Base-by-base conservation (phyloP, 108 stramenopile genomes). In the Stephanodiscus triporus region DNA sequence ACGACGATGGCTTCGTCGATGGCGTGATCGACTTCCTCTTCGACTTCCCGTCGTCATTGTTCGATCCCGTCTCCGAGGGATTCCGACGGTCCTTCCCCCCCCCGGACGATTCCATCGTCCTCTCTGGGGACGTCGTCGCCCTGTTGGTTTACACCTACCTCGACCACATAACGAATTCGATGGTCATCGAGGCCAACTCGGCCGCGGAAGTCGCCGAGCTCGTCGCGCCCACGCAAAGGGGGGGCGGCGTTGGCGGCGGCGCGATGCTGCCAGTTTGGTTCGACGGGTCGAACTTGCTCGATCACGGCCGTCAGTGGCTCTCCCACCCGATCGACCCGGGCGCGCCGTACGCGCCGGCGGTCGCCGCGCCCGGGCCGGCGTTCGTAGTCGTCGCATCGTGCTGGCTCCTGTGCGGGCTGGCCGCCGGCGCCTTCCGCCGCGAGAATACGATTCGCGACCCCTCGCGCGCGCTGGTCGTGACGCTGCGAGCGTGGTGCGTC, bases 101-200 rank as follows among this genome's bases (percentile, higher is more conserved):
- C 32, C 32, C 93, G 7, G 93, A 91, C 71, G 90, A 94, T 82
- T 80, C 78, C 54, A 80, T 91, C 38, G 84, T 77, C 57, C 72
- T 94, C 67, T 85, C 86, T 9, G 93, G 93, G 30, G 93, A 94
- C 60, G 54, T 94, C 23, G 8, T 73, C n/a, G 80, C 86, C 10
- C 79, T 94, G 6, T 94, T 89, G 66, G 62, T 91, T 24, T 94
- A 94, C 70, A 73, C 87, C 66, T 89, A 91, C 74, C 59, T 88
- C 17, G 85, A 87, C 59, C 91, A 94, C 65, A 79, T 71, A 22
- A 37, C 91, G 53, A 86, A 82, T 57, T 77, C 86, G n/a, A 45
- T 79, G 11, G 67, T 80, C 61, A 74, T 68, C 36, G 63, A 76
- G 11, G 63, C 66, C 6, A 29, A 78, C 24, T 19, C 29, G 6